A percentile compares a stretch with the other conserved stretches of the same genome.
phyloP scores from a whole-genome alignment of 2,329 filamentous ascomycete species.

The Ceratocystiopsis minuta region DNA sequence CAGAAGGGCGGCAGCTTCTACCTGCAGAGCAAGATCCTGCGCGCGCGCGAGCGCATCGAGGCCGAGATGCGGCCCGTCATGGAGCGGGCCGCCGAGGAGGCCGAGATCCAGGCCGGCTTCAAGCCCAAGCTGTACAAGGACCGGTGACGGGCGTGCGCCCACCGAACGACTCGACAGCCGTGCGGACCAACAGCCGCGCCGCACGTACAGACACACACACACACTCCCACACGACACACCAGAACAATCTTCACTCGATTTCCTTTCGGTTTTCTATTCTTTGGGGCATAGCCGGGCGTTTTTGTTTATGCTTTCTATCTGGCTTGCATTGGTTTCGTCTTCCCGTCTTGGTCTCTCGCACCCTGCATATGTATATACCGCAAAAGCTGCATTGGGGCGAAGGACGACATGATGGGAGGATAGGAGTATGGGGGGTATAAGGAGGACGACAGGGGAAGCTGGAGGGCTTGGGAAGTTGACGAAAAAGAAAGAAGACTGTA shows the following conservation, averaged over 20 bases:
- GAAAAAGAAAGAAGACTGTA: too few species aligned
- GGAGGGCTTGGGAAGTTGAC: too few species aligned
- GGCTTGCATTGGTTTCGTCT: background rate
- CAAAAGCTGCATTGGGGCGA: too few species aligned
- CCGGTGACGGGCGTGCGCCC: conserved; percentile 16
- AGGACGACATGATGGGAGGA: too few species aligned
- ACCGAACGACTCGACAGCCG: background rate
- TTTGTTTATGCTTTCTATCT: conserved; percentile 3
- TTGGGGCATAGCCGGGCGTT: conserved; percentile 32
- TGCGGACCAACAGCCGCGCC: background rate
- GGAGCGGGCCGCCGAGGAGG: conserved; percentile 55
- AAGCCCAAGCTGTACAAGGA: conserved; percentile 93
- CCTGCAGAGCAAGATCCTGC: conserved; percentile 86
- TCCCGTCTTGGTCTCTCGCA: background rate
- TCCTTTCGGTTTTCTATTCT: conserved; percentile 6
- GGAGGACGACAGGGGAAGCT: too few species aligned
- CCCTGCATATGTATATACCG: background rate
- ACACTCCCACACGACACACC: conserved; percentile 16
- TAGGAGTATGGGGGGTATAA: too few species aligned
- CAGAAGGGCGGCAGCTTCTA: conserved; percentile 96
- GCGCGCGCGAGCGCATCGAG: conserved; percentile 84
- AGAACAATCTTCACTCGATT: conserved; percentile 34
- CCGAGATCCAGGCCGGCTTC: conserved; percentile 70
- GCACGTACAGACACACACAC: too few species aligned
- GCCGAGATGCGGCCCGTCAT: conserved; percentile 58